phyloP scores from a whole-genome alignment of 2,329 filamentous ascomycete genomes.

The Fonsecaea nubica region DNA sequence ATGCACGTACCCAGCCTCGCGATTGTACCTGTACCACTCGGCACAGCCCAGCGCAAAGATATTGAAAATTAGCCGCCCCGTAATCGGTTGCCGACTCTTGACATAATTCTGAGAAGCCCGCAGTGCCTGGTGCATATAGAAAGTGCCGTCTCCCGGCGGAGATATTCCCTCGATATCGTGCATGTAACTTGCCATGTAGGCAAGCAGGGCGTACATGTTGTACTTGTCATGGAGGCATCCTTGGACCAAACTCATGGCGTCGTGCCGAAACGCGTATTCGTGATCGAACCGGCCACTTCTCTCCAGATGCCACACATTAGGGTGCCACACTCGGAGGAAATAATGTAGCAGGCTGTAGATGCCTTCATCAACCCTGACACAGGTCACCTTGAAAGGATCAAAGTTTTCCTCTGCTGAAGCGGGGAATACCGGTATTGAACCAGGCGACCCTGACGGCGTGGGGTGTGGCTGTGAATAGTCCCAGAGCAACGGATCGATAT shows the following conservation, averaged over 20 bases:
- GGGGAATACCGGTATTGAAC: conserved; percentile 23
- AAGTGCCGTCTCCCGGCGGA: conserved; percentile 5
- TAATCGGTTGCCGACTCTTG: conserved; percentile 22
- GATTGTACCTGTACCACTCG: conserved; percentile 33
- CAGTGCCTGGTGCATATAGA: conserved; percentile 32
- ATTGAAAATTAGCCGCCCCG: conserved; percentile 28
- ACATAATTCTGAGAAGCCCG: conserved; percentile 28
- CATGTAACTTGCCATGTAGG: conserved; percentile 33
- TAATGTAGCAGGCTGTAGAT: conserved; percentile 32
- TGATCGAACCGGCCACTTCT: conserved; percentile 18
- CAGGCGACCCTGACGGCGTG: conserved; percentile 2
- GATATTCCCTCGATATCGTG: conserved; percentile 22
- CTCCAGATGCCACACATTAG: conserved; percentile 34
- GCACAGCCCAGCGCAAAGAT: conserved; percentile 31
- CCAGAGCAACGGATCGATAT: conserved; percentile 23
- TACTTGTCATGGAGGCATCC: conserved; percentile 30
- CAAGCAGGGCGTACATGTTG: conserved; percentile 34
- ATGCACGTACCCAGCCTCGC: conserved; percentile 28
- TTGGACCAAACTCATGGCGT: conserved; percentile 27
- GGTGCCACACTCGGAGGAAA: conserved; percentile 29
- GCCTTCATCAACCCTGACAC: conserved; percentile 24
- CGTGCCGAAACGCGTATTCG: conserved; percentile 27
- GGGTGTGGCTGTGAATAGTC: conserved; percentile 2
- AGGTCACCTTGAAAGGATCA: conserved; percentile 29
- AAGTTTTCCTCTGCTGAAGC: conserved; percentile 26